Percentiles rank a stretch among this genome's conserved stretches.
Conservation (phyloP, 305 asterid genomes). For the Andrographis paniculata region DNA sequence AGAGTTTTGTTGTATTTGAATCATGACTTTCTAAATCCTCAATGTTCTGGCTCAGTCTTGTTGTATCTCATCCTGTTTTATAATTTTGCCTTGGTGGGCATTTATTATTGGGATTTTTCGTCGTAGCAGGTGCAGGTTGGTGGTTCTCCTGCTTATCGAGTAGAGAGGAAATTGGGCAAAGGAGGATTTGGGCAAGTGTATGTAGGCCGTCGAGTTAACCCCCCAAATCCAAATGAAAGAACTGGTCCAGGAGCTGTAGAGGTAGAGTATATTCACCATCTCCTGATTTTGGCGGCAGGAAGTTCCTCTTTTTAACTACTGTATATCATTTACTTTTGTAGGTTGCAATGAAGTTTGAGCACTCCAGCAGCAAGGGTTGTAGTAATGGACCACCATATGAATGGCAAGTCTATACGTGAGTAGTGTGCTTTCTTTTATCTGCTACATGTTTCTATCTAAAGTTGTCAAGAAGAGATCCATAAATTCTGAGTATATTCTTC, state of each 20-base stretch:
- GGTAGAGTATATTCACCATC: slow-evolving; percentile 24
- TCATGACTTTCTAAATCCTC: no score
- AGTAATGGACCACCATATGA: slow-evolving; percentile 50
- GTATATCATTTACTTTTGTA: slow-evolving; percentile 15
- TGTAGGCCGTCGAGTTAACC: slow-evolving; percentile 53
- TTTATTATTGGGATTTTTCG: slow-evolving; percentile 1
- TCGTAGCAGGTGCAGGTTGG: slow-evolving; percentile 53
- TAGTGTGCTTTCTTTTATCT: no score
- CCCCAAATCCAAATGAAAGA: slow-evolving; percentile 38
- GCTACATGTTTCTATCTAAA: no score
- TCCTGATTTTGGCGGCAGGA: no score
- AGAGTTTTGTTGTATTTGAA: no score
- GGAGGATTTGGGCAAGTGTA: slow-evolving; percentile 74
- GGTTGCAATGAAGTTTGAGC: slow-evolving; percentile 74
- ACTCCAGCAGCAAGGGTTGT: slow-evolving; percentile 53
- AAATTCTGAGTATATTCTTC: neutral
- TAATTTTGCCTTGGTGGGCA: neutral
- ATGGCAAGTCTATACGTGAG: slow-evolving; percentile 61
- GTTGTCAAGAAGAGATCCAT: no score
- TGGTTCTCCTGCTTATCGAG: slow-evolving; percentile 43
- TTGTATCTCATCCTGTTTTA: no score
- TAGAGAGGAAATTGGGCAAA: slow-evolving; percentile 51
- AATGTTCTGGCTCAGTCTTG: no score
- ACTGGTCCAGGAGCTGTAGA: slow-evolving; percentile 55
- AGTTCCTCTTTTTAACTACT: neutral